Conservation (phyloP, 148 eudicot species). For the Rhododendron griersonianum region DNA sequence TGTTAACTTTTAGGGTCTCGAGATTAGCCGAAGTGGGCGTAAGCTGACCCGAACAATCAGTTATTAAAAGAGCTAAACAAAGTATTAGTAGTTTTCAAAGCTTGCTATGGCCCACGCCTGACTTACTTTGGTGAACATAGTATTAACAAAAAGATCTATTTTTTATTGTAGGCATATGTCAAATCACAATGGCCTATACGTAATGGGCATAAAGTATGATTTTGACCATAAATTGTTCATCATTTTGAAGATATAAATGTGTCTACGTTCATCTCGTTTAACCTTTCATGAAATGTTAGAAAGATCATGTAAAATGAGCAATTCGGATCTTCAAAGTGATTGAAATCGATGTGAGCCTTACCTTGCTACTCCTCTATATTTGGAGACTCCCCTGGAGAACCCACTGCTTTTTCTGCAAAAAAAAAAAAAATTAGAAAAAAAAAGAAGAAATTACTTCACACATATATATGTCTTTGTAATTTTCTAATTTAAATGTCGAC, state of each 20-base stretch:
- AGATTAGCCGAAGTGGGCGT: too few relatives aligned
- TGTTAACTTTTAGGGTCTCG: too few relatives aligned
- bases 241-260: too few relatives aligned
- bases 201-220: neutral
- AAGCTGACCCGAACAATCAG: too few relatives aligned
- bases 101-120: too few relatives aligned
- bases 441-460: neutral
- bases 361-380: constrained; percentile 96
- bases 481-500: neutral
- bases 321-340: neutral
- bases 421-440: neutral
- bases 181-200: too few relatives aligned
- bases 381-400: constrained; percentile 87
- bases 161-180: too few relatives aligned
- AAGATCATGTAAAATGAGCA: neutral
- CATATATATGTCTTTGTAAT: neutral
- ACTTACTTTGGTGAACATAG: too few relatives aligned
- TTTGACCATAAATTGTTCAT: neutral
- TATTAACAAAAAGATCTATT: too few relatives aligned
- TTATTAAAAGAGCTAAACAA: too few relatives aligned
- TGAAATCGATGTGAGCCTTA: constrained; percentile 14
- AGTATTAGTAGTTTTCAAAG: too few relatives aligned
- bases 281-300: neutral
- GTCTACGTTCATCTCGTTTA: neutral
- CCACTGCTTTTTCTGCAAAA: constrained; percentile 81